Evolutionary conservation across 2,329 filamentous ascomycete genomes (phyloP).

Genomic region (Truncatella angustata): DNA sequence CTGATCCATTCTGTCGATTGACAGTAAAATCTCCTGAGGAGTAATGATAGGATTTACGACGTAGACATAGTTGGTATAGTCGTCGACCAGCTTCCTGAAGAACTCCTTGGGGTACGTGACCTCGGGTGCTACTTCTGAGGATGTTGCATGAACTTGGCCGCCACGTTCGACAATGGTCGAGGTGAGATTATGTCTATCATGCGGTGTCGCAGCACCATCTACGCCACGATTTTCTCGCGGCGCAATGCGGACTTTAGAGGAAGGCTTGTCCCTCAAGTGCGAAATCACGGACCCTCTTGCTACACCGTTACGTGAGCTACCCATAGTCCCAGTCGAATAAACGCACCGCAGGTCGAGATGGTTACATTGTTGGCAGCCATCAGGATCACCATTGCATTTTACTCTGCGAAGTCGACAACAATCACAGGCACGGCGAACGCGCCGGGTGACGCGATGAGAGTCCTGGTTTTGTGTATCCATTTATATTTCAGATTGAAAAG

Average conservation of each 20-base stretch:
- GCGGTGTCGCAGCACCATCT: background rate
- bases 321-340: background rate
- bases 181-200: background rate
- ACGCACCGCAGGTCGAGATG: background rate
- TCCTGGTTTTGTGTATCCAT: no score
- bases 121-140: background rate
- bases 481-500: background rate
- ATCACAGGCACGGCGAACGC: background rate
- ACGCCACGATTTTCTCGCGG: background rate
- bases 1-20: background rate
- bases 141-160: background rate
- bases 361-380: constrained; percentile 1
- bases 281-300: constrained; percentile 1
- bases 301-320: constrained; percentile 3
- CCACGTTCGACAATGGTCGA: background rate
- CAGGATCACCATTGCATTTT: constrained; percentile 2
- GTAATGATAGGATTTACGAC: background rate
- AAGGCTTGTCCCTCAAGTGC: background rate
- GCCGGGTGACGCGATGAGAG: no score
- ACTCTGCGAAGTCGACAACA: background rate
- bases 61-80: background rate
- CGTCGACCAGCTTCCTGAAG: background rate
- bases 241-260: background rate
- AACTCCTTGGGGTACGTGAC: background rate
- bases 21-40: background rate